These are phyloP conservation scores for Rheum nobile DNA, from an alignment of 148 eudicot genomes.

Conservation along the genomic window DNA sequence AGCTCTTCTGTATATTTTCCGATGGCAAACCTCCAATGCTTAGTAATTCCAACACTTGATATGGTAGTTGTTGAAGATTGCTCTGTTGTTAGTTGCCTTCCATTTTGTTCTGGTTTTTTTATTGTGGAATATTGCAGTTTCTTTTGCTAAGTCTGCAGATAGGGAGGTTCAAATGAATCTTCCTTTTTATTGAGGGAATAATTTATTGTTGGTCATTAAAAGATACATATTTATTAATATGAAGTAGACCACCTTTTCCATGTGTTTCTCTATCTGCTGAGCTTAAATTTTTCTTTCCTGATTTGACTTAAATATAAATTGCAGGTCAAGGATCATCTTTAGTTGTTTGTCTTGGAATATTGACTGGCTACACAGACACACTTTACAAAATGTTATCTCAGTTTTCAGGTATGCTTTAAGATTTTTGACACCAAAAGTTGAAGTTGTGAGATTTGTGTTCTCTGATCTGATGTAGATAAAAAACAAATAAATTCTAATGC, in stretches of 20 bases:
- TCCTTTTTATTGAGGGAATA: background rate
- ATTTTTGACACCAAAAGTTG: background rate
- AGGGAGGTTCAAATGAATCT: background rate
- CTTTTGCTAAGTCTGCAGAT: background rate
- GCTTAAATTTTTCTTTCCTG: background rate
- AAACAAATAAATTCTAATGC: background rate
- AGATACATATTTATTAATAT: background rate
- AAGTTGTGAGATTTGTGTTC: background rate
- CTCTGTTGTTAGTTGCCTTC: background rate
- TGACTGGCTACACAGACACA: constrained; percentile 84
- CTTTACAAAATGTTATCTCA: constrained; percentile 77
- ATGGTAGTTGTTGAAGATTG: background rate
- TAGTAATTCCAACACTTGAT: background rate
- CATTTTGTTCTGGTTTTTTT: background rate
- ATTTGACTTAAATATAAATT: constrained; percentile 6
- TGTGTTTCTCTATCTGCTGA: background rate
- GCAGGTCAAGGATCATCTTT: constrained; percentile 94
- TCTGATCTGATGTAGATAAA: background rate
- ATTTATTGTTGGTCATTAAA: background rate
- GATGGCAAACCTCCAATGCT: background rate
- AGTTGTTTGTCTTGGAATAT: constrained; percentile 84
- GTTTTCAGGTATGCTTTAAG: constrained; percentile 50
- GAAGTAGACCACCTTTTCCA: background rate
- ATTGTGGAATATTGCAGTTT: background rate
- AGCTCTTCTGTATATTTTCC: background rate